Percentiles rank a stretch among this genome's conserved stretches.
Evolutionary conservation across 202 grass and related monocot species (phyloP).

Genomic region (Eragrostis tef): DNA sequence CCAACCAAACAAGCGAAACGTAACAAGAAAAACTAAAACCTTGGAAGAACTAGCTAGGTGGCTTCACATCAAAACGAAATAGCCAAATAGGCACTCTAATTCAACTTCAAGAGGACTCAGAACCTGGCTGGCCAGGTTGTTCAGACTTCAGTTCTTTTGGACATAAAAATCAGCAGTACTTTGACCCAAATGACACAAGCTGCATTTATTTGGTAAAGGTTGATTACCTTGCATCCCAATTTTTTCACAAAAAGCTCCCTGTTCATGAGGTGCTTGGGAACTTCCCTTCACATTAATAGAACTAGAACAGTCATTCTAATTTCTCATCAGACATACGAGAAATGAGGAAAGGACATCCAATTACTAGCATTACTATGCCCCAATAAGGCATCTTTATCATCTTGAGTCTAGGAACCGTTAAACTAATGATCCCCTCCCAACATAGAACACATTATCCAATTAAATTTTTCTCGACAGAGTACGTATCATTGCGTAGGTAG

Average conservation of each 20-base stretch:
- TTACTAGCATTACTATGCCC: background rate
- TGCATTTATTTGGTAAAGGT: background rate
- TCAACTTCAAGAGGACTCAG: background rate
- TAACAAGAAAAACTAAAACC: background rate
- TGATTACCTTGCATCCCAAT: background rate
- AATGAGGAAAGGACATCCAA: background rate
- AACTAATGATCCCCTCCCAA: background rate
- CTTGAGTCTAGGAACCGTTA: background rate
- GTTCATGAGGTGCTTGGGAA: background rate
- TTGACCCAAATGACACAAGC: background rate
- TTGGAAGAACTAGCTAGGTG: background rate
- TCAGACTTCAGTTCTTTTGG: background rate
- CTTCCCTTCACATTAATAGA: background rate
- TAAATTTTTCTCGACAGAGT: conserved; percentile 7
- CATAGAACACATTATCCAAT: background rate
- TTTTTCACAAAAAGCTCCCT: background rate
- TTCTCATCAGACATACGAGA: background rate
- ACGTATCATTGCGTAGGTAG: background rate
- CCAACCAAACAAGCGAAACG: background rate
- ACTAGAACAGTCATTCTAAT: background rate
- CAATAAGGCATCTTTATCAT: background rate
- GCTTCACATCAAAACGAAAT: background rate
- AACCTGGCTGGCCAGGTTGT: background rate
- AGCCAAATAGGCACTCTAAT: background rate
- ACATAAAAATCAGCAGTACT: background rate